A percentile compares a stretch with the other conserved stretches of the same genome.
phyloP scores from a whole-genome alignment of 345 rosid species.

The Brassica nigra region DNA sequence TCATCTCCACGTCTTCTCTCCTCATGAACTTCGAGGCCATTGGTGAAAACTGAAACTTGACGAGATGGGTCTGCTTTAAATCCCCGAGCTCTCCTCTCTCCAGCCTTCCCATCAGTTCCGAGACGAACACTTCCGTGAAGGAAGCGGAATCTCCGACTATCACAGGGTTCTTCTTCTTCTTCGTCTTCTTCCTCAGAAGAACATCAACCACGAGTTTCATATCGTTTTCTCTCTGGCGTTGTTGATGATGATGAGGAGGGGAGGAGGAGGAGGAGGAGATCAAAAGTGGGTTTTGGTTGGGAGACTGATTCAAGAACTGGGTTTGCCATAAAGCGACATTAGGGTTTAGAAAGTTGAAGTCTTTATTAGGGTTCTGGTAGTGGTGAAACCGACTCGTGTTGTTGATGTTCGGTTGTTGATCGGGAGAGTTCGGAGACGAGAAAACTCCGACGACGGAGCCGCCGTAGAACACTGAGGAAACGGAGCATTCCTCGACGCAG shows the following conservation, averaged over 20 bases:
- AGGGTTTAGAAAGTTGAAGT: slow-evolving; percentile 49
- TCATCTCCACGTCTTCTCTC: slow-evolving; percentile 64
- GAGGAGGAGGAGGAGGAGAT: slow-evolving; percentile 11
- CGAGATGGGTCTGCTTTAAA: slow-evolving; percentile 56
- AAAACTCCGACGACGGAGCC: slow-evolving; percentile 65
- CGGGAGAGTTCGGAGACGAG: slow-evolving; percentile 81
- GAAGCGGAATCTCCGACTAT: slow-evolving; percentile 70
- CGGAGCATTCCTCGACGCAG: slow-evolving; percentile 69
- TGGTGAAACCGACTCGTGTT: slow-evolving; percentile 31
- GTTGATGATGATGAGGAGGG: slow-evolving; percentile 19
- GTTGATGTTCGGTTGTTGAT: slow-evolving; percentile 32
- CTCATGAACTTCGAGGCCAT: slow-evolving; percentile 68
- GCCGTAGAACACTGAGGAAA: slow-evolving; percentile 59
- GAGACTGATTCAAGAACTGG: slow-evolving; percentile 55
- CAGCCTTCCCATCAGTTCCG: slow-evolving; percentile 57
- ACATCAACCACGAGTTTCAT: slow-evolving; percentile 66
- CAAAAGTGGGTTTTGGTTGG: slow-evolving; percentile 54
- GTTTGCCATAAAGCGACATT: slow-evolving; percentile 58
- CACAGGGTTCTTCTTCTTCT: slow-evolving; percentile 65
- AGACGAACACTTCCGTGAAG: slow-evolving; percentile 56
- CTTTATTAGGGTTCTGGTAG: slow-evolving; percentile 44
- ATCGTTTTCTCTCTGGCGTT: slow-evolving; percentile 54
- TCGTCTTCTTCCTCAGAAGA: slow-evolving; percentile 57
- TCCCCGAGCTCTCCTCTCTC: slow-evolving; percentile 64
- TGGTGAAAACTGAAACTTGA: slow-evolving; percentile 72